Evolutionary conservation across 2,329 filamentous ascomycete species (phyloP).

Genomic region (Hawksworthiomyces lignivorus): DNA sequence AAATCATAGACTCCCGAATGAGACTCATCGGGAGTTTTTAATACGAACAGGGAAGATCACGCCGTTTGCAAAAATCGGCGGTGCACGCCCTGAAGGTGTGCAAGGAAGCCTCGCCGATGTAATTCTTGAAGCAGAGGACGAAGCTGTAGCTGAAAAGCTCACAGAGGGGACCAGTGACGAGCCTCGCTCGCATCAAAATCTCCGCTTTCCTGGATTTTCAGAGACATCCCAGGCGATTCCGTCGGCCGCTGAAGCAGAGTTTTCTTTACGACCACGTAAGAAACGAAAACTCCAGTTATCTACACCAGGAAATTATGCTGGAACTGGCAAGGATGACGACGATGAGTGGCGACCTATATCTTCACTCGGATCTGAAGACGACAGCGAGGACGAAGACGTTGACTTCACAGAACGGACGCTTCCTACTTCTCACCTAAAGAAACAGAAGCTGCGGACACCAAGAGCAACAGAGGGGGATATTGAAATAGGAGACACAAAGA

Average conservation of each 20-base stretch:
- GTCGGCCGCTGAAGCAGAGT: constrained; percentile 40
- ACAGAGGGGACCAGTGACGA: constrained; percentile 36
- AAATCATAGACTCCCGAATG: constrained; percentile 61
- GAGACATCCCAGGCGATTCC: constrained; percentile 22
- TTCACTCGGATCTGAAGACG: constrained; percentile 14
- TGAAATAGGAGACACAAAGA: constrained; percentile 23
- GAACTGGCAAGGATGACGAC: constrained; percentile 11
- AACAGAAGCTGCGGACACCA: constrained; percentile 20
- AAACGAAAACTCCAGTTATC: constrained; percentile 34
- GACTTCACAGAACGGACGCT: constrained; percentile 20
- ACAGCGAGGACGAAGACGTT: constrained; percentile 3
- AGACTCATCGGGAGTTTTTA: constrained; percentile 80
- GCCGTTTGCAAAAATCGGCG: constrained; percentile 75
- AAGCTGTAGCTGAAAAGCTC: constrained; percentile 46
- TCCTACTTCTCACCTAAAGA: constrained; percentile 33
- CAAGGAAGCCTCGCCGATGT: constrained; percentile 67
- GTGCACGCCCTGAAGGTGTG: constrained; percentile 51
- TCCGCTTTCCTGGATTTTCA: constrained; percentile 66
- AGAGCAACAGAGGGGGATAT: too few species aligned
- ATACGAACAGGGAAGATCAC: constrained; percentile 97
- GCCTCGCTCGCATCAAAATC: constrained; percentile 60
- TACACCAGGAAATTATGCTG: too few species aligned
- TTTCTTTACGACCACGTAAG: constrained; percentile 52
- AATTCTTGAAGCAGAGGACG: constrained; percentile 75
- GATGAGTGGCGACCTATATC: constrained; percentile 9